A percentile compares a stretch with the other conserved stretches of the same genome.
Conservation (phyloP, 2,329 filamentous ascomycete genomes). For the Fusarium siculi region DNA sequence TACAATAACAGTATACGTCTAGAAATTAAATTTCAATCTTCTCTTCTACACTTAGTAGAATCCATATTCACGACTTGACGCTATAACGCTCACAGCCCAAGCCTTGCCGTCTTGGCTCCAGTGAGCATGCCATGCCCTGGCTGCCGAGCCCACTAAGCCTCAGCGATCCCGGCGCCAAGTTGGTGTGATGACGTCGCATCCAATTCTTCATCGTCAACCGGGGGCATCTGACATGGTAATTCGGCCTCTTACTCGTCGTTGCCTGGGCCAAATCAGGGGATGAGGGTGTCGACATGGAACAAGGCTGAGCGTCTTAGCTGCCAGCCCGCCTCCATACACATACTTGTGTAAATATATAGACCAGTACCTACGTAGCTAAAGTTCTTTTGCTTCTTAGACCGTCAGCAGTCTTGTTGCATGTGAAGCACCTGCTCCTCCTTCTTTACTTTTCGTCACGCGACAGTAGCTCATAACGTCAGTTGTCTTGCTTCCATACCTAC, state of each 20-base stretch:
- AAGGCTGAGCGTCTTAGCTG: conserved; percentile 18
- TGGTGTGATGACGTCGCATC: conserved; percentile 37
- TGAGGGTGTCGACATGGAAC: conserved; percentile 6
- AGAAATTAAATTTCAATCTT: neutral
- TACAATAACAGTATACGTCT: neutral
- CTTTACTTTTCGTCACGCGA: conserved; percentile 4
- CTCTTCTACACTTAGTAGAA: neutral
- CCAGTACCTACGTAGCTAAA: neutral
- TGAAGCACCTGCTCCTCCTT: neutral
- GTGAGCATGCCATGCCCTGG: neutral
- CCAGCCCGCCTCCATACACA: neutral
- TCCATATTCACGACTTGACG: neutral
- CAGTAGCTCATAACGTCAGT: neutral
- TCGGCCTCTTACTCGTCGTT: conserved; percentile 21
- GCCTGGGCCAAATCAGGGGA: conserved; percentile 10
- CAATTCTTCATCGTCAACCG: neutral
- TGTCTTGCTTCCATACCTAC: neutral
- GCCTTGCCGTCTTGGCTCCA: conserved; percentile 4
- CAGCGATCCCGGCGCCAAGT: conserved; percentile 12
- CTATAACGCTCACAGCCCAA: neutral
- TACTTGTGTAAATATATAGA: neutral
- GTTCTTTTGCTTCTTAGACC: neutral
- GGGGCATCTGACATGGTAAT: conserved; percentile 29
- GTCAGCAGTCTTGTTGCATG: conserved; percentile 10
- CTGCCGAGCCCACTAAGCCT: conserved; percentile 25